These are phyloP conservation scores for Flaveria ramosissima DNA, from an alignment of 129 eudicot genomes.

Conservation along the genomic window DNA sequence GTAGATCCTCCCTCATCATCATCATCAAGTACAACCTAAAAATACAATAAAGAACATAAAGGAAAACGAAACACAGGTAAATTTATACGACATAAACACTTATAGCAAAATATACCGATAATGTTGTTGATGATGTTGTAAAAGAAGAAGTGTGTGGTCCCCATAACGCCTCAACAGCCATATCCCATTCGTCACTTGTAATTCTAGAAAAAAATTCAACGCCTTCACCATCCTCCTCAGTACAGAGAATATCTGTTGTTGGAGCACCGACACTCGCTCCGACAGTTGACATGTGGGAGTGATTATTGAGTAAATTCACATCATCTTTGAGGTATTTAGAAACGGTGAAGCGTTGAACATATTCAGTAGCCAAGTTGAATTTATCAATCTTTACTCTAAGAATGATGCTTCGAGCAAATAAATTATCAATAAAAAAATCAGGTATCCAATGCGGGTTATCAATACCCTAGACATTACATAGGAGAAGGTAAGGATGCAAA, in stretches of 20 bases:
- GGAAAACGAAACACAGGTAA: background rate
- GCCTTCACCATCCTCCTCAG: background rate
- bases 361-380: no score
- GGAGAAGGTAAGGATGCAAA: no score
- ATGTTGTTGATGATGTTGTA: background rate
- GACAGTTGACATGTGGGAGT: background rate
- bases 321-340: no score
- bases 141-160: background rate
- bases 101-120: background rate
- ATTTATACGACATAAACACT: background rate
- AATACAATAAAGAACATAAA: background rate
- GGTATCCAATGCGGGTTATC: background rate
- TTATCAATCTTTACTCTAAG: no score
- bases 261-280: background rate
- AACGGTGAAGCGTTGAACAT: no score
- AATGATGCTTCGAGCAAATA: background rate
- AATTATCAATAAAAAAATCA: no score
- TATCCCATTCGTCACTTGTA: background rate
- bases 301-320: background rate
- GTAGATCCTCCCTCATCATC: background rate
- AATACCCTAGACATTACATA: background rate
- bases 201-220: background rate
- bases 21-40: background rate
- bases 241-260: background rate
- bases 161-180: background rate